A percentile compares a stretch with the other conserved stretches of the same genome.
These are phyloP conservation scores for Protomyces gravidus DNA, from an alignment of 1,139 yeast species.

Conservation along the genomic window DNA sequence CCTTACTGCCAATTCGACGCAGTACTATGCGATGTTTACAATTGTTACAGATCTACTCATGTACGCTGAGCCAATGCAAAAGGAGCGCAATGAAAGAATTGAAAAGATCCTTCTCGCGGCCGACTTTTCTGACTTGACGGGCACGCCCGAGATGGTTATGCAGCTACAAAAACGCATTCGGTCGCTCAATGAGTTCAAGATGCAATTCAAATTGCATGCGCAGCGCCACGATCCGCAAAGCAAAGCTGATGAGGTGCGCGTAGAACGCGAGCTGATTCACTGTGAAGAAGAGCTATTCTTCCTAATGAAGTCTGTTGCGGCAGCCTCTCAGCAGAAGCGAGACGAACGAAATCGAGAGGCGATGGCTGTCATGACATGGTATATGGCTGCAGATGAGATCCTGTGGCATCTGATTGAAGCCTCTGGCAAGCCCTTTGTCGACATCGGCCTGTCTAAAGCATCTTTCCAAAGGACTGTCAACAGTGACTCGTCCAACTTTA, in stretches of 20 bases:
- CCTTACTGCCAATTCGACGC: constrained; percentile 66
- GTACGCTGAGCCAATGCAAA: constrained; percentile 60
- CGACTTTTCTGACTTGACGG: constrained; percentile 59
- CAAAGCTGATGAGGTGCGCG: constrained; percentile 36
- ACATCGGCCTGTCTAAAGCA: constrained; percentile 63
- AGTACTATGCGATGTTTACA: constrained; percentile 63
- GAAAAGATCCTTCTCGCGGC: constrained; percentile 65
- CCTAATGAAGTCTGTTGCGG: constrained; percentile 62
- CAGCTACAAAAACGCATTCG: constrained; percentile 56
- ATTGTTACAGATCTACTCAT: constrained; percentile 62
- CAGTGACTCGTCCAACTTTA: constrained; percentile 60
- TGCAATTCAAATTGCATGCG: constrained; percentile 44
- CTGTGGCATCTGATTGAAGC: constrained; percentile 67
- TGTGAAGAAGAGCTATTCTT: constrained; percentile 54
- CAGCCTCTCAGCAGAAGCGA: constrained; percentile 46
- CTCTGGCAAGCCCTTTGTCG: constrained; percentile 61
- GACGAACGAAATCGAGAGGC: constrained; percentile 42
- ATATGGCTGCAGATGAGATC: constrained; percentile 64
- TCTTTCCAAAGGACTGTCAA: constrained; percentile 58
- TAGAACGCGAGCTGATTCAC: constrained; percentile 33
- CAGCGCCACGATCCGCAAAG: constrained; percentile 40
- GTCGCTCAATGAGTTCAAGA: constrained; percentile 47
- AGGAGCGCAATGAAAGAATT: constrained; percentile 55
- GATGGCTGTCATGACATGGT: constrained; percentile 51
- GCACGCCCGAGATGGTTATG: constrained; percentile 52